A percentile compares a stretch with the other conserved stretches of the same genome.
These are phyloP conservation scores for Sugiyamaella smithiae DNA, from an alignment of 805 yeast species.

Conservation along the genomic window DNA sequence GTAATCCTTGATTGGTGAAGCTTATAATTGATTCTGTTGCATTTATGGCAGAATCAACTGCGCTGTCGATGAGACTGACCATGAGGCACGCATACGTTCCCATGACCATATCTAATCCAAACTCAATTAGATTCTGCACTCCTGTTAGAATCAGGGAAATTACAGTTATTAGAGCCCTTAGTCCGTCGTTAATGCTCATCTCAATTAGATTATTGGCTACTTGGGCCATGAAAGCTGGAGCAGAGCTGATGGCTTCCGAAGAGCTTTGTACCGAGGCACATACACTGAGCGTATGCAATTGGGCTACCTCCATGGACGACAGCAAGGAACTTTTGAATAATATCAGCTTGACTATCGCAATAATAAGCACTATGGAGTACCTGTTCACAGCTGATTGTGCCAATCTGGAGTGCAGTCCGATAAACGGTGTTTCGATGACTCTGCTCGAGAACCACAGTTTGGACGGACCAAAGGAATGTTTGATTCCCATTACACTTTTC, in stretches of 20 bases:
- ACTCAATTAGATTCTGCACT: constrained; percentile 56
- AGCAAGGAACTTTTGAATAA: constrained; percentile 52
- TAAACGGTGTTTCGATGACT: constrained; percentile 16
- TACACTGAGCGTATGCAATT: constrained; percentile 39
- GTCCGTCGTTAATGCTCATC: constrained; percentile 46
- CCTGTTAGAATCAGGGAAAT: constrained; percentile 52
- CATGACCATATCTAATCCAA: constrained; percentile 66
- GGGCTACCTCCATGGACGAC: constrained; percentile 42
- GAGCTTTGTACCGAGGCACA: constrained; percentile 49
- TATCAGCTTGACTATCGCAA: constrained; percentile 56
- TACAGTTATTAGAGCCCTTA: constrained; percentile 44
- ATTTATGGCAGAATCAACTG: constrained; percentile 68
- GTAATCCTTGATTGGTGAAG: constrained; percentile 60
- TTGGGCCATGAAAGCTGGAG: constrained; percentile 57
- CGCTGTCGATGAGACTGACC: constrained; percentile 68
- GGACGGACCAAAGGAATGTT: too few relatives aligned
- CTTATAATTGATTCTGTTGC: constrained; percentile 62
- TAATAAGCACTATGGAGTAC: constrained; percentile 49
- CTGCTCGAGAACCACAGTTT: too few relatives aligned
- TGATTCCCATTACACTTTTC: too few relatives aligned
- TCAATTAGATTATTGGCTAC: constrained; percentile 54
- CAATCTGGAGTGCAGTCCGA: constrained; percentile 29
- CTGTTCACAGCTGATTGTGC: constrained; percentile 50
- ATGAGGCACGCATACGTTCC: constrained; percentile 88
- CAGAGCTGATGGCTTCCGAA: constrained; percentile 37